Percentiles rank a stretch among this genome's conserved stretches.
phyloP scores from a whole-genome alignment of 371 early-diverging fungal genomes.

The Saksenaea vasiformis region DNA sequence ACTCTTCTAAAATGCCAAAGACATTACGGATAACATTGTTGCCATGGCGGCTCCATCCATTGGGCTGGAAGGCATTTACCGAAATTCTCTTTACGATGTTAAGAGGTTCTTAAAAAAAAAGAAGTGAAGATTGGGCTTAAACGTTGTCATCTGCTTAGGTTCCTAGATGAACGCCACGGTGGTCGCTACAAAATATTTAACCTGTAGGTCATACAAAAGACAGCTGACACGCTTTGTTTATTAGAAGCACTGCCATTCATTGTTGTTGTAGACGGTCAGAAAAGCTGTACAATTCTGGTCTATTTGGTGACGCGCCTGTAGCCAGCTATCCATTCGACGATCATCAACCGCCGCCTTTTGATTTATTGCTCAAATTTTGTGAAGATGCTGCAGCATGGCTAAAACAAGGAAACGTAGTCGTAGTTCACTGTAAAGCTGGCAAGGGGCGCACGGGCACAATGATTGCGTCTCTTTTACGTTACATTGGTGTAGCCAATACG shows the following conservation, averaged over 20 bases:
- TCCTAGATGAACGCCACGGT: slow-evolving; percentile 58
- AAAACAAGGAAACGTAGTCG: slow-evolving; percentile 56
- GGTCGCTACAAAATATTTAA: slow-evolving; percentile 73
- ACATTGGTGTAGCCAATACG: slow-evolving; percentile 34
- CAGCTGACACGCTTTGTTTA: neutral
- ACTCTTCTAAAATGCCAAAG: slow-evolving; percentile 12
- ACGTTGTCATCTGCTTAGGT: no score
- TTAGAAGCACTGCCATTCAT: no score
- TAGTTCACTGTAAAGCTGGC: slow-evolving; percentile 80
- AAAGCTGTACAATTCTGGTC: slow-evolving; percentile 43
- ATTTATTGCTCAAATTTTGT: slow-evolving; percentile 55
- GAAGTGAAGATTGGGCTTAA: no score
- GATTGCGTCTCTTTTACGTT: slow-evolving; percentile 61
- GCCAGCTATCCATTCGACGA: slow-evolving; percentile 65
- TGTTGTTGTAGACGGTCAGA: slow-evolving; percentile 53
- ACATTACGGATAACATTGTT: slow-evolving; percentile 64
- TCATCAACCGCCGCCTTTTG: slow-evolving; percentile 70
- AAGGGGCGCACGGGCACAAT: slow-evolving; percentile 80
- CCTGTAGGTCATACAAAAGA: slow-evolving; percentile 41
- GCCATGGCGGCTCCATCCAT: slow-evolving; percentile 74
- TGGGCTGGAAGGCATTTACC: slow-evolving; percentile 65
- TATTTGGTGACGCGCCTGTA: slow-evolving; percentile 47
- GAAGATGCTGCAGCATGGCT: slow-evolving; percentile 64
- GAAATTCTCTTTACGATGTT: slow-evolving; percentile 62
- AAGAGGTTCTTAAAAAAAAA: slow-evolving; percentile 62